Base-by-base conservation (phyloP, 2,329 filamentous ascomycete genomes). In the Chaetomiaceae sp. region DNA sequence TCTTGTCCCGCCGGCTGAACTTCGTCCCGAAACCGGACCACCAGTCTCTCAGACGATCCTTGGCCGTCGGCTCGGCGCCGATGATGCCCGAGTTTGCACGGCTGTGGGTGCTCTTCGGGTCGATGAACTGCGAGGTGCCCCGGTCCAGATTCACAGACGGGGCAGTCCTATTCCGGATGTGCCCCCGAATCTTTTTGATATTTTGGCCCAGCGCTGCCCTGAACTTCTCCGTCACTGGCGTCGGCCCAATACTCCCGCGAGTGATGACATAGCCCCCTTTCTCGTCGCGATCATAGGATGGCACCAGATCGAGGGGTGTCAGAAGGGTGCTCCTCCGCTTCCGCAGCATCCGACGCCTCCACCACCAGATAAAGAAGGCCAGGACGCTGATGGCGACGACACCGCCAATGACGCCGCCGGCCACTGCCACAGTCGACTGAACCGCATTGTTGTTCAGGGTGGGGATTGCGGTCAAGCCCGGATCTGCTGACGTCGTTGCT, bases 111-210 rank as follows among this genome's bases (percentile, higher is more conserved):
- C 57, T 55, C 47, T 59, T 53, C 1, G 64, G 51, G 22, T 72
- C 68, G 54, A 73, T 68, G 56, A 78, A 80, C 59, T 81, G 79
- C 8, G 79, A 80, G 59, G 76, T 78, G 6, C 77, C 76, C 44
- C 76, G 70, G 64, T 81, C 73, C 57, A 80, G 69, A 53, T 80
- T 74, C 27, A 80, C 73, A 43, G 69, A 71, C 2, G 73, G 68
- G 8, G 66, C 63, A 7, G 64, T 67, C 51, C 69, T 67, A 42
- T 62, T 54, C 43, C 70, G 56, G 39, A 71, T 49, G 22, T 62
- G 59, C 43, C 67, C 70, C 9, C 68, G 67, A 25, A 77, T 56
- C 25, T 63, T 66, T 37, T 61, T 61, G n/a, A 69, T 56, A 49
- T 67, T 69, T 53, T 71, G 69, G 12, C 68, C 69, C 3, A 77